phyloP scores from a whole-genome alignment of 2,329 filamentous ascomycete species.

The Pseudocercospora musae region DNA sequence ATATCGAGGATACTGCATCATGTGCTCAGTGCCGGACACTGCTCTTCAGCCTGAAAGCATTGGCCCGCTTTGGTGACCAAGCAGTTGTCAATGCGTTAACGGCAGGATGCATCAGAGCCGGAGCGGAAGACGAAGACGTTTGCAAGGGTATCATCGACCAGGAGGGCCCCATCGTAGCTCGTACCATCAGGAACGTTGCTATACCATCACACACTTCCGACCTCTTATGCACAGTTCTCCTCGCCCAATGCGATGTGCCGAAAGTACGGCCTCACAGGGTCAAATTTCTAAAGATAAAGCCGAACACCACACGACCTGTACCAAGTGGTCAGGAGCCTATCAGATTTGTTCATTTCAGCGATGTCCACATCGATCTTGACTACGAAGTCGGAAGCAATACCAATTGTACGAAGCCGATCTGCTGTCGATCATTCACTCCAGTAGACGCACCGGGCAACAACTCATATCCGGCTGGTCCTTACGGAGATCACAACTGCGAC shows the following conservation, averaged over 20 bases:
- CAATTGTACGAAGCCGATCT: constrained; percentile 58
- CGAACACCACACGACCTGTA: constrained; percentile 38
- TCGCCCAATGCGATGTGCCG: constrained; percentile 55
- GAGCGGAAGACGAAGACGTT: constrained; percentile 53
- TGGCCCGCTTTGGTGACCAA: constrained; percentile 44
- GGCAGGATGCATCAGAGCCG: constrained; percentile 35
- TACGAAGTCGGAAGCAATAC: constrained; percentile 55
- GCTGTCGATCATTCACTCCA: constrained; percentile 54
- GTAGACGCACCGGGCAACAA: constrained; percentile 50
- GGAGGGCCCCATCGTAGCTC: constrained; percentile 54
- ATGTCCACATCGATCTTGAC: constrained; percentile 57
- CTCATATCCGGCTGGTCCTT: constrained; percentile 49
- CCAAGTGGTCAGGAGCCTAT: constrained; percentile 49
- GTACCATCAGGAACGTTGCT: constrained; percentile 47
- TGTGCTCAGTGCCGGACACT: constrained; percentile 10
- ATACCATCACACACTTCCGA: constrained; percentile 51
- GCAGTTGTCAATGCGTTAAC: constrained; percentile 41
- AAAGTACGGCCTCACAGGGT: constrained; percentile 44
- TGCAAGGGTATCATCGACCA: constrained; percentile 52
- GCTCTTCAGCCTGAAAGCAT: constrained; percentile 43
- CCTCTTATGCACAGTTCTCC: constrained; percentile 52
- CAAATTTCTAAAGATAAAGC: constrained; percentile 43
- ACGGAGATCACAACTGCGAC: constrained; percentile 56
- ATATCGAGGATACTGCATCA: background rate
- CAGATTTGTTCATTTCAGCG: constrained; percentile 58